These are phyloP conservation scores for Pichia inconspicua DNA, from an alignment of 1,139 yeast genomes.

Conservation along the genomic window DNA sequence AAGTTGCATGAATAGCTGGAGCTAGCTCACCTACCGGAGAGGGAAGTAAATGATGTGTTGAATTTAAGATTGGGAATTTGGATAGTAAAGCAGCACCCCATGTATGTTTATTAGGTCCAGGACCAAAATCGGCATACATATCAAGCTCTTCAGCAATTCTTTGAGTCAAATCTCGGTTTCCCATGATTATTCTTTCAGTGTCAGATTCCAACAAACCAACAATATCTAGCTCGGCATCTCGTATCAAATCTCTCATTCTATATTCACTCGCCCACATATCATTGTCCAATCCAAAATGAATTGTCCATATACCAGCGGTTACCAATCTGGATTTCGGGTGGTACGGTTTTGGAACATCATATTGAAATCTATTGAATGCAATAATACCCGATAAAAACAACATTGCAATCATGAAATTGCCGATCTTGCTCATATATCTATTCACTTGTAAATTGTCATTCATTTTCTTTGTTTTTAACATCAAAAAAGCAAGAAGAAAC, in stretches of 20 bases:
- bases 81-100: slow-evolving; percentile 96
- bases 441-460: slow-evolving; percentile 8
- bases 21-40: slow-evolving; percentile 97
- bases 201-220: slow-evolving; percentile 88
- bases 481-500: slow-evolving; percentile 33
- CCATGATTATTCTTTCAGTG: slow-evolving; percentile 89
- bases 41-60: slow-evolving; percentile 86
- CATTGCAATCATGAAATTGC: slow-evolving; percentile 22
- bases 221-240: slow-evolving; percentile 82
- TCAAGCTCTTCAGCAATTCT: slow-evolving; percentile 86
- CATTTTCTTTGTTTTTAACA: slow-evolving; percentile 15
- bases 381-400: slow-evolving; percentile 30
- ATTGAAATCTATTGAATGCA: slow-evolving; percentile 54
- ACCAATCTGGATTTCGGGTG: slow-evolving; percentile 69
- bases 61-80: slow-evolving; percentile 84
- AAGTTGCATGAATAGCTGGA: slow-evolving; percentile 94
- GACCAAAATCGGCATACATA: slow-evolving; percentile 94
- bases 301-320: slow-evolving; percentile 97
- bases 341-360: slow-evolving; percentile 56
- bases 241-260: slow-evolving; percentile 75
- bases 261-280: slow-evolving; percentile 97
- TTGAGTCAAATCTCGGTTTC: slow-evolving; percentile 90
- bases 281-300: slow-evolving; percentile 93
- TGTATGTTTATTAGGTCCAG: slow-evolving; percentile 95
- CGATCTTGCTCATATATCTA: slow-evolving; percentile 16